Evolutionary conservation across 768 basidiomycete genomes (phyloP), one percentile per base, ranked within the genome.

Genomic region (Tylopilus plumbeoviolaceoides): DNA sequence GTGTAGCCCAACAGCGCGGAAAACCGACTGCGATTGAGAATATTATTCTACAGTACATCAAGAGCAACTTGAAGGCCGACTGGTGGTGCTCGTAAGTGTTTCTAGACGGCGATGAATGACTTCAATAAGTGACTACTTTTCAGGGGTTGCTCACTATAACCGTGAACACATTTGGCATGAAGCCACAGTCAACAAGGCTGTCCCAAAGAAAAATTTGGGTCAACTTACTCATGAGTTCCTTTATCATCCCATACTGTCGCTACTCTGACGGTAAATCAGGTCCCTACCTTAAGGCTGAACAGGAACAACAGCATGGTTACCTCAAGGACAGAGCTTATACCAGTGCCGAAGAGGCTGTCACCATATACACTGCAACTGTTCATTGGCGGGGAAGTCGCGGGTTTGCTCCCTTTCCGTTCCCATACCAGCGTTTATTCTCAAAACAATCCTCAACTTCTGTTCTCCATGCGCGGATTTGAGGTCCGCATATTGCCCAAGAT

Each of bases 11-110:
- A n/a, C n/a, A n/a, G n/a, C n/a, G n/a, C n/a, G 97, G 97, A 36
- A 98, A 98, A 95, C 94, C 94, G 0, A 98, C 97, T 1, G 93
- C 97, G 11, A 97, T 99, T 58, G 97, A 99, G 73, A 98, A 98
- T 70, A 98, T 99, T 70, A 98, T 99, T 57, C 72, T 99, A 38
- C 88, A 95, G 47, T 99, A 98, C 73, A 95, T 98, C 80, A 99
- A 99, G 79, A 90, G 87, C 73, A n/a, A n/a, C n/a, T n/a, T n/a
- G n/a, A 99, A 99, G 77, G 91, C 95, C 20, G 95, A 99, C 68
- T 98, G 95, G 95, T 98, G 94, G 93, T 88, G 88, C 69, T 94
- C 90, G 76, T 87, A 69, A 59, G 21, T 30, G 36, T 42, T 25
- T 14, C 18, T 21, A 17, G n/a, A n/a, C n/a, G 6, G n/a, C 23